Conservation (phyloP, 2,329 filamentous ascomycete species). For the Aspergillus fischeri region DNA sequence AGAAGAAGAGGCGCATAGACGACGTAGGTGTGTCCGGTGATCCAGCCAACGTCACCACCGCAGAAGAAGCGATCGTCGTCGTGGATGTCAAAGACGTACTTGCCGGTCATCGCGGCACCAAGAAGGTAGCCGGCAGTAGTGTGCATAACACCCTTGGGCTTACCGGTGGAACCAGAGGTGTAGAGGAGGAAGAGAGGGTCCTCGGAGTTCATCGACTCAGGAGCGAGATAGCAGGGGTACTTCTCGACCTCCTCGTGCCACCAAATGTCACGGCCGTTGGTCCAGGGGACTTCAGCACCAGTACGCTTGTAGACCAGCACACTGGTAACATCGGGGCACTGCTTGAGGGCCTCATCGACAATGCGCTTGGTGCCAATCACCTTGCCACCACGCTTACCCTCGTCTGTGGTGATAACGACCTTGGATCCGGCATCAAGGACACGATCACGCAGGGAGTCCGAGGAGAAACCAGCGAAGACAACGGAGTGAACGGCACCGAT, state of each 20-base stretch:
- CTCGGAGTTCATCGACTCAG: slow-evolving; percentile 85
- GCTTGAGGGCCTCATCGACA: slow-evolving; percentile 93
- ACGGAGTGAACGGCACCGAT: slow-evolving; percentile 97
- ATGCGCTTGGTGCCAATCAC: slow-evolving; percentile 98
- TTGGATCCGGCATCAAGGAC: slow-evolving; percentile 86
- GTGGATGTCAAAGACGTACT: slow-evolving; percentile 98
- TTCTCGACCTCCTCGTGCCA: slow-evolving; percentile 99
- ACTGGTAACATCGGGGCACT: slow-evolving; percentile 82
- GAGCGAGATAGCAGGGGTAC: slow-evolving; percentile 87
- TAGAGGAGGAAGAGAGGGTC: slow-evolving; percentile 97
- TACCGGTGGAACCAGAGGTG: slow-evolving; percentile 95
- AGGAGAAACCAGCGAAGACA: slow-evolving; percentile 95
- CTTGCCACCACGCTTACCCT: slow-evolving; percentile 97
- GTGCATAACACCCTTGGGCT: slow-evolving; percentile 99
- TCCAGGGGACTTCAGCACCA: slow-evolving; percentile 88
- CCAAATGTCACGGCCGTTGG: slow-evolving; percentile 83
- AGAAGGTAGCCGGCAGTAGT: slow-evolving; percentile 93
- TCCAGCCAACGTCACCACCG: slow-evolving; percentile 97
- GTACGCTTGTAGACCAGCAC: slow-evolving; percentile 94
- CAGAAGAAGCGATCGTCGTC: slow-evolving; percentile 93
- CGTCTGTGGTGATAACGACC: slow-evolving; percentile 94
- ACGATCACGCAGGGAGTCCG: slow-evolving; percentile 91
- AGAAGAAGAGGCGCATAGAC: slow-evolving; percentile 93
- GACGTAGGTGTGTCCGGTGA: slow-evolving; percentile 97
- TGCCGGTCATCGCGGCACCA: slow-evolving; percentile 87